Conservation (phyloP, 371 early-diverging fungal genomes). For the Mucor lusitanicus region DNA sequence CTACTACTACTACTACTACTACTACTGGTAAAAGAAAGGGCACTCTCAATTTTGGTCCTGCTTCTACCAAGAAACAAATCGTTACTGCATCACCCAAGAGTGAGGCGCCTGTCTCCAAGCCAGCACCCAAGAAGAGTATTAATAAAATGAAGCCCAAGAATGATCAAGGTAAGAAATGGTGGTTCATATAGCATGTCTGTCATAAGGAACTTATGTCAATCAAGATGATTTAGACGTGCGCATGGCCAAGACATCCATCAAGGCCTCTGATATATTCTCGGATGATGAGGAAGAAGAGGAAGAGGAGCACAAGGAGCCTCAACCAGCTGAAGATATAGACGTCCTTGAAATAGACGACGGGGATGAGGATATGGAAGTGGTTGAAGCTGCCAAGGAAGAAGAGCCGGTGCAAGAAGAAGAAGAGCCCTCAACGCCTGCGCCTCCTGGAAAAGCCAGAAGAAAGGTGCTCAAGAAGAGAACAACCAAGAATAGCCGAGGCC, state of each 20-base stretch:
- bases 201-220: not conserved
- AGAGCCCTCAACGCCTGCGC: conserved; percentile 6
- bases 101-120: not conserved
- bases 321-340: conserved; percentile 4
- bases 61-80: conserved; percentile 8
- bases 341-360: conserved; percentile 9
- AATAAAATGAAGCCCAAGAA: not conserved
- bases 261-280: conserved; percentile 18
- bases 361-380: conserved; percentile 7
- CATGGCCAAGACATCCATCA: conserved; percentile 17
- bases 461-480: conserved; percentile 52
- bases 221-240: conserved; percentile 9
- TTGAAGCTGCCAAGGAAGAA: not conserved
- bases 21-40: conserved; percentile 8
- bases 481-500: conserved; percentile 49
- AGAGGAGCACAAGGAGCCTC: not conserved
- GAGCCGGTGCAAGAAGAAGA: not conserved
- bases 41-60: not conserved
- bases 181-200: not conserved
- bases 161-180: not conserved
- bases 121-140: not conserved
- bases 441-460: conserved; percentile 26
- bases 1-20: not conserved
- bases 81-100: not conserved
- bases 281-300: conserved; percentile 16